Evolutionary conservation across 2,329 filamentous ascomycete genomes (phyloP).

Genomic region (Xylaria hypoxylon): DNA sequence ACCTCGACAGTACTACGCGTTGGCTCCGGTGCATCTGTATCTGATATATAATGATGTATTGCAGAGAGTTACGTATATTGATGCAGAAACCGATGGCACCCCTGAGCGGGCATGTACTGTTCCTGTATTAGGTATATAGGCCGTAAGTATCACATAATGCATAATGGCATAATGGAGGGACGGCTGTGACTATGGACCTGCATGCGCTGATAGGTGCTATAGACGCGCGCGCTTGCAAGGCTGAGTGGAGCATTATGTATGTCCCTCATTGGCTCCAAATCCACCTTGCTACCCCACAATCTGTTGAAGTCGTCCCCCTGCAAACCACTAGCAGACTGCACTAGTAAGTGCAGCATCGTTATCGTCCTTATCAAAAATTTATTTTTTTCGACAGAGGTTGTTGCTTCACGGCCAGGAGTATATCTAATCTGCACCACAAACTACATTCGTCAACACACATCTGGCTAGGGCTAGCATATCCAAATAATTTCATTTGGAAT

Average conservation of each 20-base stretch:
- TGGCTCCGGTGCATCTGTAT: not conserved
- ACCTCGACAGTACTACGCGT: not conserved
- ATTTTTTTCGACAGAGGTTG: conserved; percentile 13
- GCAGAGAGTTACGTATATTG: not conserved
- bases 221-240: conserved; percentile 35
- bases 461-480: conserved; percentile 2
- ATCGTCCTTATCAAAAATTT: conserved; percentile 38
- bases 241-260: not conserved
- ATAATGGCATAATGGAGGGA: not conserved
- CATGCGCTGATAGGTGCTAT: not conserved
- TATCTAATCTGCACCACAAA: conserved; percentile 13
- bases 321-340: too few relatives aligned
- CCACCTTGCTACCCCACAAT: not conserved
- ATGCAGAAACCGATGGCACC: too few relatives aligned
- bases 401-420: conserved; percentile 14
- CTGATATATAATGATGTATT: not conserved
- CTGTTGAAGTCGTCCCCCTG: not conserved
- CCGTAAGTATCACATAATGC: not conserved
- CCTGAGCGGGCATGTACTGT: too few relatives aligned
- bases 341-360: conserved; percentile 13
- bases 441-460: conserved; percentile 3
- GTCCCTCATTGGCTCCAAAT: conserved; percentile 21
- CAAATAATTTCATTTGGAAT: conserved; percentile 6
- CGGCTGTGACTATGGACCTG: not conserved
- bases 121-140: not conserved